Evolutionary conservation across 768 basidiomycete genomes (phyloP), one percentile per base, ranked within the genome.

Genomic region (Suillus clintonianus): DNA sequence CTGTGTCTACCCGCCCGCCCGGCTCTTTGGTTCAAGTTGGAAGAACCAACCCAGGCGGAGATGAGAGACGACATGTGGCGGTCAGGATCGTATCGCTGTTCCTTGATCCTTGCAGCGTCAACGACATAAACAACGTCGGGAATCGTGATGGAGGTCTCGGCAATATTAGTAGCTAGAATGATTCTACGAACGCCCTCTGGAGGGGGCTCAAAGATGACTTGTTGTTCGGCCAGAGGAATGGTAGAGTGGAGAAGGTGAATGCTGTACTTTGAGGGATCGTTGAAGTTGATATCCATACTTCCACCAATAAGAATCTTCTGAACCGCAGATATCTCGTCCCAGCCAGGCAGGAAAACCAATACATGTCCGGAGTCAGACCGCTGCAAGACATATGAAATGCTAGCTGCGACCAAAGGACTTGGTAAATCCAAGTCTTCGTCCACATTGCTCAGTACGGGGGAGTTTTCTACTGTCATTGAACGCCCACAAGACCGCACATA

Each of bases 101-200:
- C 92, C 77, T 97, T 97, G 71, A 95, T 83, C 69, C 90, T 89
- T 19, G 86, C 96, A 0, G 91, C 85, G 71, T 99, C 97, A 50
- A 98, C 88, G 36, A 99, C 96, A 69, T 93, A 95, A 11, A 97
- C 93, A 30, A 97, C 93, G 67, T 97, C 93, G 1, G 95, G 95
- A 68, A 98, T 97, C 5, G 96, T 98, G 68, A 97, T 83, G 5
- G 94, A 95, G 4, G 95, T 96, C 77, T 98, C 96, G 14, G 95
- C 95, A 51, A 97, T 95, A 73, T 97, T 97, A 43, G 96, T 99
- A 5, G 95, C 86, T 55, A 98, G 82, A 68, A 99, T 97, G 71
- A 99, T 83, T 30, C 95, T 87, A 61, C 95, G 89, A 22, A 94
- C 82, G 11, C 94, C 94, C 3, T 72, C 64, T 0, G 88, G 83